Conservation (phyloP, 768 basidiomycete species). For the Phlebiopsis flavidoalba region DNA sequence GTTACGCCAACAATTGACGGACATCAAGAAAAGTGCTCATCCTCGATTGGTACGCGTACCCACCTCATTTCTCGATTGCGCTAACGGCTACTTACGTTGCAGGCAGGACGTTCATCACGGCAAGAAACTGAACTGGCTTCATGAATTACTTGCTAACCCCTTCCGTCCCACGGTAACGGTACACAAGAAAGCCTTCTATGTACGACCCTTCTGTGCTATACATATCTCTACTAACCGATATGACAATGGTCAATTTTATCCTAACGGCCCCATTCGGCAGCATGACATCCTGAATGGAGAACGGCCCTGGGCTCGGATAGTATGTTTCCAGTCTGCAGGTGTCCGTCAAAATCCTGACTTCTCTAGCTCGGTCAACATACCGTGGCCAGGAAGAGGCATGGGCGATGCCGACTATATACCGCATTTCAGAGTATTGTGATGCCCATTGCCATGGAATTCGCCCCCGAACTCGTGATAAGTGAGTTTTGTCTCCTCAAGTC, state of each 20-base stretch:
- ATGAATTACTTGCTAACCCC: not conserved
- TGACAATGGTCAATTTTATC: constrained; percentile 89
- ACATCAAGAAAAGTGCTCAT: constrained; percentile 82
- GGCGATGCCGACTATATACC: constrained; percentile 91
- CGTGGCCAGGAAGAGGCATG: constrained; percentile 88
- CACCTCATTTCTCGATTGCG: not conserved
- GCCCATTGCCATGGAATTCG: constrained; percentile 96
- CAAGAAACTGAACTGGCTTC: constrained; percentile 23
- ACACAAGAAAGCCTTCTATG: constrained; percentile 95
- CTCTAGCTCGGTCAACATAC: constrained; percentile 86
- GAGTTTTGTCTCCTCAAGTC: constrained; percentile 24
- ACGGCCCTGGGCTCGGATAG: constrained; percentile 82
- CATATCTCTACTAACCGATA: constrained; percentile 94
- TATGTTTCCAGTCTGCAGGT: constrained; percentile 34
- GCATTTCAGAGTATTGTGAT: constrained; percentile 95
- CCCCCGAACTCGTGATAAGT: constrained; percentile 96
- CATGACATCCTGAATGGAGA: constrained; percentile 81
- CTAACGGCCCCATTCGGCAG: constrained; percentile 88
- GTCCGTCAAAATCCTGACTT: not conserved
- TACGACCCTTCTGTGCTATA: constrained; percentile 90
- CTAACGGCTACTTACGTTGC: not conserved
- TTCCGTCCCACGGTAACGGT: constrained; percentile 79
- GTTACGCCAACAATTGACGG: constrained; percentile 69
- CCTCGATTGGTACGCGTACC: constrained; percentile 79
- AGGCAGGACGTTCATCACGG: constrained; percentile 99